A percentile compares a stretch with the other conserved stretches of the same genome.
Evolutionary conservation across 2,329 filamentous ascomycete species (phyloP).

Genomic region (Berkeleyomyces rouxiae): DNA sequence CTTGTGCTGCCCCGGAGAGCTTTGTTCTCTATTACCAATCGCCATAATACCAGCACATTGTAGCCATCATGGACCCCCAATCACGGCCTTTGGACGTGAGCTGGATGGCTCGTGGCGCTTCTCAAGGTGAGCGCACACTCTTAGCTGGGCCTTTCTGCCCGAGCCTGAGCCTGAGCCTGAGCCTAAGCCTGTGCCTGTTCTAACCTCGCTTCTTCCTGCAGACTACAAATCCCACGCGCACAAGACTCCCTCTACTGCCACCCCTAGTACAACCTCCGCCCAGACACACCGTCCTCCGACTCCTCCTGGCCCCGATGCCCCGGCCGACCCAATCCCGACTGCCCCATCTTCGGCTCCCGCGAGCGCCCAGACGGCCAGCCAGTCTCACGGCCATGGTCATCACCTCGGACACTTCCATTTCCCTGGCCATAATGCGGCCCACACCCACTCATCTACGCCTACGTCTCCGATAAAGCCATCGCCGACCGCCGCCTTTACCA

Average conservation of each 20-base stretch:
- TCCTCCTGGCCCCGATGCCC: neutral
- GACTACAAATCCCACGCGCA: neutral
- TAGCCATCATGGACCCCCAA: slow-evolving; percentile 53
- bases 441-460: neutral
- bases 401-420: neutral
- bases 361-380: neutral
- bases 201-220: neutral
- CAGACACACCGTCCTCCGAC: neutral
- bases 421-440: neutral
- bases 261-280: neutral
- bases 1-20: neutral
- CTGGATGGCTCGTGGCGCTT: slow-evolving; percentile 70
- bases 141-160: neutral
- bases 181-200: neutral
- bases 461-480: neutral
- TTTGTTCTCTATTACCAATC: slow-evolving; percentile 17
- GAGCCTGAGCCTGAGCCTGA: neutral
- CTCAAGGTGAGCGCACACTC: slow-evolving; percentile 48
- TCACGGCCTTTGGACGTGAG: slow-evolving; percentile 65
- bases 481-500: neutral
- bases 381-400: neutral
- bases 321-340: neutral
- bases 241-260: neutral
- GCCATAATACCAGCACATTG: neutral
- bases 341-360: neutral